phyloP scores from a whole-genome alignment of 73 alveolate genomes.

The Paramecium tetraurelia region DNA sequence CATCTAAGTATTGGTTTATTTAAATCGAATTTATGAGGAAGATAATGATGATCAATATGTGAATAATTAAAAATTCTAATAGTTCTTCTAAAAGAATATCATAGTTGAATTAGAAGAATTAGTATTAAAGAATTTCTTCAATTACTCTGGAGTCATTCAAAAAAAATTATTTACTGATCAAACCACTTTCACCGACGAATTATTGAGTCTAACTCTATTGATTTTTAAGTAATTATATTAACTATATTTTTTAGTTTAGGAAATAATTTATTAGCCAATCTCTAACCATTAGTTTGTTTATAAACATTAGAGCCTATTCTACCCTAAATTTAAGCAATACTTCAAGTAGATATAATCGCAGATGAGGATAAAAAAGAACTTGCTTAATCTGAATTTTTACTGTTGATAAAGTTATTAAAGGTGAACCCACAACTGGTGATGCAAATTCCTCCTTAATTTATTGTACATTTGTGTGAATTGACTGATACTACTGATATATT shows the following conservation, averaged over 20 bases:
- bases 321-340: neutral
- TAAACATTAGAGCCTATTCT: neutral
- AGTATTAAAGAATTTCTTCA: neutral
- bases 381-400: neutral
- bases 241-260: neutral
- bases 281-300: neutral
- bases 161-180: neutral
- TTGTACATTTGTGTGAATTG: neutral
- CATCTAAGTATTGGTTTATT: neutral
- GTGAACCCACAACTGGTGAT: neutral
- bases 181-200: constrained; percentile 18
- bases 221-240: neutral
- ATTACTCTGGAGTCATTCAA: neutral
- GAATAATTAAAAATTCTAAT: neutral
- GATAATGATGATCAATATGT: neutral
- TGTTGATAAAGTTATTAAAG: neutral
- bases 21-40: neutral
- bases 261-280: neutral
- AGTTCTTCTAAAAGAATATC: neutral
- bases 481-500: neutral
- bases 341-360: neutral
- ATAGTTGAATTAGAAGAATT: neutral
- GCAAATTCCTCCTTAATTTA: neutral
- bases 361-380: constrained; percentile 20
- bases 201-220: neutral